phyloP scores from a whole-genome alignment of 2,329 filamentous ascomycete species.

The Botrytis squamosa region DNA sequence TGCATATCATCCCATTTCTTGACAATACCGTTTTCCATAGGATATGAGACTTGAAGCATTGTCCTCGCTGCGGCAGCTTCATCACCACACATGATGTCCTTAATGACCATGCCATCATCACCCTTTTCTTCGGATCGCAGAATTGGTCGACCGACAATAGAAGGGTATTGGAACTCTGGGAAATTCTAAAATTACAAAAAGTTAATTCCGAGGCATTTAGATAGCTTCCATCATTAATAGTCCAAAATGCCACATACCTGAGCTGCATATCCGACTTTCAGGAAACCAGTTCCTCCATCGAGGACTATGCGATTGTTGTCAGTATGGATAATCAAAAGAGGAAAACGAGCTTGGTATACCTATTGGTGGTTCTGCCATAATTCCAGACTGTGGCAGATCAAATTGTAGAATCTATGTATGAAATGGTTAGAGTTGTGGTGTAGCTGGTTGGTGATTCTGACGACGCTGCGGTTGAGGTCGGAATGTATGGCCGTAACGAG shows the following conservation, averaged over 20 bases:
- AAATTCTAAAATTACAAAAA: conserved; percentile 68
- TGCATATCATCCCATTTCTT: conserved; percentile 99
- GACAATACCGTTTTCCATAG: conserved; percentile 99
- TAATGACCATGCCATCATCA: conserved; percentile 68
- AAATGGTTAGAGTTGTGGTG: conserved; percentile 21
- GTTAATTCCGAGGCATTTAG: conserved; percentile 15
- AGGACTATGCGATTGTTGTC: conserved; percentile 64
- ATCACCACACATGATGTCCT: conserved; percentile 99
- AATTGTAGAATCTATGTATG: conserved; percentile 23
- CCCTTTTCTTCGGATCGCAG: conserved; percentile 88
- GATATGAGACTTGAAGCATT: conserved; percentile 98
- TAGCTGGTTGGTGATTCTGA: conserved; percentile 26
- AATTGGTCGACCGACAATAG: conserved; percentile 96
- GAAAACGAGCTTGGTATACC: conserved; percentile 29
- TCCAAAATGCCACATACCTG: conserved; percentile 53
- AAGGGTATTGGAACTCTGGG: conserved; percentile 97
- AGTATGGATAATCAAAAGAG: conserved; percentile 22
- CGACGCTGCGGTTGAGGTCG: conserved; percentile 28
- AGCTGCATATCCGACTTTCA: conserved; percentile 98
- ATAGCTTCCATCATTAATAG: not conserved
- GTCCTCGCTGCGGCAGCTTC: conserved; percentile 93
- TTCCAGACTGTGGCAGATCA: conserved; percentile 28
- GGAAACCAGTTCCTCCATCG: conserved; percentile 98
- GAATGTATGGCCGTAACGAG: conserved; percentile 17
- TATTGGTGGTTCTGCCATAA: conserved; percentile 41